These are phyloP conservation scores for Coemansia sp. DNA, from an alignment of 192 early-diverging fungal species.

Conservation along the genomic window DNA sequence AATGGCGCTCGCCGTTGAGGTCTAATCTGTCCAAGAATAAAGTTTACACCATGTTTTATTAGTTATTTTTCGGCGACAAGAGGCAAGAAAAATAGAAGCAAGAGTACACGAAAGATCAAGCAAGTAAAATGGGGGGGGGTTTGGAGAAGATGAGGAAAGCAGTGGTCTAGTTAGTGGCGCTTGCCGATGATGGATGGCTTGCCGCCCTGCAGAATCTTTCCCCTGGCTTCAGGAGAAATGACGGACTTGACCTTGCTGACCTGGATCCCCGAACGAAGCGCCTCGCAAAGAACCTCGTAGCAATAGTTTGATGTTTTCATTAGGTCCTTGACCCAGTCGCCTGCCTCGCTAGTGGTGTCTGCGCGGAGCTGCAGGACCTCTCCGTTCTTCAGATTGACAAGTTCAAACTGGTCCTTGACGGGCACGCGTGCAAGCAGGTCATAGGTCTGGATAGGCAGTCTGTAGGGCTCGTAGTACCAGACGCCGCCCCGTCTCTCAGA, in stretches of 20 bases:
- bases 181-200: constrained; percentile 42
- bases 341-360: constrained; percentile 37
- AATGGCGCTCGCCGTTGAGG: too few relatives aligned
- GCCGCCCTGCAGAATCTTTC: constrained; percentile 42
- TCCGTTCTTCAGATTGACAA: constrained; percentile 49
- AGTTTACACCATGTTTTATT: too few relatives aligned
- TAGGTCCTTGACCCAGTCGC: constrained; percentile 50
- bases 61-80: not conserved
- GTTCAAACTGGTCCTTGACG: constrained; percentile 52
- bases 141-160: not conserved
- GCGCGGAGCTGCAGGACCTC: constrained; percentile 53
- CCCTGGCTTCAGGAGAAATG: constrained; percentile 44
- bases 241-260: constrained; percentile 57
- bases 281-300: constrained; percentile 52
- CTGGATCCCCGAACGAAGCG: constrained; percentile 49
- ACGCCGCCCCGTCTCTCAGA: constrained; percentile 44
- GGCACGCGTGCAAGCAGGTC: constrained; percentile 51
- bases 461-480: constrained; percentile 53
- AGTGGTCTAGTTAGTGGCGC: constrained; percentile 21
- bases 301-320: constrained; percentile 51
- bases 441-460: constrained; percentile 52
- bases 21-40: too few relatives aligned
- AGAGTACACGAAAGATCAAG: not conserved
- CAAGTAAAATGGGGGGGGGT: not conserved
- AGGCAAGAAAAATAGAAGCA: not conserved